phyloP scores from a whole-genome alignment of 352 stramenopile species.

The Elongisporangium undulatum region DNA sequence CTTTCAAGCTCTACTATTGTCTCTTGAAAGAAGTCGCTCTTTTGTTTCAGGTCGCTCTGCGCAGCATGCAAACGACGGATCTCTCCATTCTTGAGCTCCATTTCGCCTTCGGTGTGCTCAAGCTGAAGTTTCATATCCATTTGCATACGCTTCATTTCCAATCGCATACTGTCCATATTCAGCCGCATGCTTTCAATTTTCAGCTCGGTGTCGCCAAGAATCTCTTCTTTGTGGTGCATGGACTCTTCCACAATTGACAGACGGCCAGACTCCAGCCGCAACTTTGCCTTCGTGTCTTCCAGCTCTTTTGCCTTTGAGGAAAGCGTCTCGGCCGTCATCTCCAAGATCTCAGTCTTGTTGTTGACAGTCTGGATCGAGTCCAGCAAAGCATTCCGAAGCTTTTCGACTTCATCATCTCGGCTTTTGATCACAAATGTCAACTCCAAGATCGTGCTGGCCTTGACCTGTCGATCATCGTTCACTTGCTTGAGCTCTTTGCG shows the following conservation, averaged over 20 bases:
- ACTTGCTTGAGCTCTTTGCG: slow-evolving; percentile 22
- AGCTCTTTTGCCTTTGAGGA: slow-evolving; percentile 59
- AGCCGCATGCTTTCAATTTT: slow-evolving; percentile 63
- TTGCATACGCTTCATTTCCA: slow-evolving; percentile 69
- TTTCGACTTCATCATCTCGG: slow-evolving; percentile 64
- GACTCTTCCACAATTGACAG: slow-evolving; percentile 57
- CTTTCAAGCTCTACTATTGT: slow-evolving; percentile 46
- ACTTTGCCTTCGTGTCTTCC: slow-evolving; percentile 41
- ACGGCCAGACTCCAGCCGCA: slow-evolving; percentile 49
- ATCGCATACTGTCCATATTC: slow-evolving; percentile 44
- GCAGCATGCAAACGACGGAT: slow-evolving; percentile 44
- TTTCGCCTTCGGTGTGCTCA: slow-evolving; percentile 56
- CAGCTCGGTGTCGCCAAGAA: slow-evolving; percentile 58
- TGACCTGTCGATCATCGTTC: slow-evolving; percentile 39
- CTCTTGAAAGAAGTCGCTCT: slow-evolving; percentile 47
- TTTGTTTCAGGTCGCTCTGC: slow-evolving; percentile 52
- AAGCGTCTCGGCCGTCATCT: slow-evolving; percentile 53
- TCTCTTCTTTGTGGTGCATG: slow-evolving; percentile 50
- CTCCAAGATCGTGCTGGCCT: slow-evolving; percentile 59
- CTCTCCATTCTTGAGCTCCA: slow-evolving; percentile 71
- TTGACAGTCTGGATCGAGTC: slow-evolving; percentile 52
- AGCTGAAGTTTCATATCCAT: slow-evolving; percentile 75
- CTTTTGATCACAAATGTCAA: slow-evolving; percentile 78
- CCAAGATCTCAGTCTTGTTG: slow-evolving; percentile 61
- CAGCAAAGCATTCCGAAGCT: slow-evolving; percentile 38